Percentiles rank a stretch among this genome's conserved stretches.
Evolutionary conservation across 305 asterid species (phyloP).

Genomic region (Fraxinus xanthoxyloides): DNA sequence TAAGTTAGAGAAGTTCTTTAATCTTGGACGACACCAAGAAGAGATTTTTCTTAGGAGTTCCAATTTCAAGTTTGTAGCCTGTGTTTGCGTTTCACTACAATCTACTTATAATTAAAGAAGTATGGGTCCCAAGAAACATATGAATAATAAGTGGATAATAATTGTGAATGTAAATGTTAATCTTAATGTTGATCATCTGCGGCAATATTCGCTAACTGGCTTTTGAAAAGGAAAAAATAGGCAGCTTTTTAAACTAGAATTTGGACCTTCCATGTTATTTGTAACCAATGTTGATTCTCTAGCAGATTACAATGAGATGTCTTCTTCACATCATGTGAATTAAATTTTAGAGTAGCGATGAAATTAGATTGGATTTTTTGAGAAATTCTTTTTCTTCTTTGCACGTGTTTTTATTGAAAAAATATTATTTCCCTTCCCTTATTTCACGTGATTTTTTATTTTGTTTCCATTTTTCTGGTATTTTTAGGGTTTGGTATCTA

Average conservation of each 20-base stretch:
- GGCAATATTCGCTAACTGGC: constrained; percentile 83
- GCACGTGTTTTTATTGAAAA: constrained; percentile 26
- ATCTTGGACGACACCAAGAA: neutral
- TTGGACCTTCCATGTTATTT: constrained; percentile 97
- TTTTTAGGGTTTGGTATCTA: no score
- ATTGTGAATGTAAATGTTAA: neutral
- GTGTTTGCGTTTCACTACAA: neutral
- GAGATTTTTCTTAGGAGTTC: neutral
- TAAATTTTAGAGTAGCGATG: neutral
- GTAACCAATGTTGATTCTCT: constrained; percentile 96
- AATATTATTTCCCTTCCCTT: constrained; percentile 27
- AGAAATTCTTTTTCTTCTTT: no score
- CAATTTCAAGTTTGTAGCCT: neutral
- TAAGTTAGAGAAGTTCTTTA: neutral
- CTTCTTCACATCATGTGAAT: constrained; percentile 12
- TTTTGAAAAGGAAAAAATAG: constrained; percentile 87
- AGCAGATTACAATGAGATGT: constrained; percentile 78
- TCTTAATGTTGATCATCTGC: neutral
- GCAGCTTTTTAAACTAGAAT: constrained; percentile 89
- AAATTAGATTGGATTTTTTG: no score
- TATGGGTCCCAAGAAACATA: neutral
- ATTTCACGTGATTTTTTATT: no score
- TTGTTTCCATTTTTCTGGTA: no score
- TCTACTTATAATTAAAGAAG: no score
- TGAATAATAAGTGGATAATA: neutral